Conservation (phyloP, 2,329 filamentous ascomycete species). For the Cytospora chrysosperma region DNA sequence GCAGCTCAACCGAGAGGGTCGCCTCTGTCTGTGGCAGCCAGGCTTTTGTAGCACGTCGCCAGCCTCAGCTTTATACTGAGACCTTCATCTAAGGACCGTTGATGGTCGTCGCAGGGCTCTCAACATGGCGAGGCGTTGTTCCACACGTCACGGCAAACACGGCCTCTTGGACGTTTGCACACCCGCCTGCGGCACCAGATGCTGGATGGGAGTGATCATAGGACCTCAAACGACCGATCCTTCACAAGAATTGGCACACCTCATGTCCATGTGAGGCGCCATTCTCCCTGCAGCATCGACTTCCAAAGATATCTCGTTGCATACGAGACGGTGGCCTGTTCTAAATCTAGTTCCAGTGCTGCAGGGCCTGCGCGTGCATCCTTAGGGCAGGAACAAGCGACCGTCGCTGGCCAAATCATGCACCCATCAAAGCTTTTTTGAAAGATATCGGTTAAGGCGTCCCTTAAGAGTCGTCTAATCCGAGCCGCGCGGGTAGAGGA, state of each 20-base stretch:
- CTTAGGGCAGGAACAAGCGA: not conserved
- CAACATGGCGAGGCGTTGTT: not conserved
- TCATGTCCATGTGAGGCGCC: constrained; percentile 1
- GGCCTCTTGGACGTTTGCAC: not conserved
- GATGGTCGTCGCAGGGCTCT: not conserved
- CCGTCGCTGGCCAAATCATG: not conserved
- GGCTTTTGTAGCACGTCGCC: not conserved
- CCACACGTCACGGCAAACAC: constrained; percentile 6
- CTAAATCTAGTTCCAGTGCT: not conserved
- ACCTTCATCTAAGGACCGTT: not conserved
- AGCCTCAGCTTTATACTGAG: not conserved
- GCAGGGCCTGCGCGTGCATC: not conserved
- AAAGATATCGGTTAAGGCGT: no score
- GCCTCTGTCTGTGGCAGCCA: not conserved
- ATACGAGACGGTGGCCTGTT: not conserved
- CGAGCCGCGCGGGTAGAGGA: not conserved
- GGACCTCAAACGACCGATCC: not conserved
- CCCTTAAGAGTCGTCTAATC: not conserved
- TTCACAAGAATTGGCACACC: not conserved
- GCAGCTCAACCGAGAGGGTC: constrained; percentile 1
- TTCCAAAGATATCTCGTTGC: not conserved
- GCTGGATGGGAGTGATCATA: no score
- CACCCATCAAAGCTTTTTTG: no score
- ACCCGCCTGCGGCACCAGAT: constrained; percentile 10
- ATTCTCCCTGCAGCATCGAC: not conserved